A percentile compares a stretch with the other conserved stretches of the same genome.
Conservation (phyloP, 2,329 filamentous ascomycete genomes). For the Juglanconis oblonga region DNA sequence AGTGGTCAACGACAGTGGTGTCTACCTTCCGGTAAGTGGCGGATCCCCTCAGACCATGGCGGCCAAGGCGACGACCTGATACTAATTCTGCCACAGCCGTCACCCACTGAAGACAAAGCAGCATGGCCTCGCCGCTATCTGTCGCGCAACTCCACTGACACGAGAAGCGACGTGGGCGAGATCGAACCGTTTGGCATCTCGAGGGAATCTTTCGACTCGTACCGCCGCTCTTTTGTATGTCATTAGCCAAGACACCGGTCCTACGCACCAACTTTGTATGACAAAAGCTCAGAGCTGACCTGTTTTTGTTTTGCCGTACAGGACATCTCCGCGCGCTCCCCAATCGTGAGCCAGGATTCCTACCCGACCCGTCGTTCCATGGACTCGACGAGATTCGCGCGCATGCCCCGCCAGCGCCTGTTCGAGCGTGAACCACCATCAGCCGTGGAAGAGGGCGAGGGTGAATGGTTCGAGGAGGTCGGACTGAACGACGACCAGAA, state of each 20-base stretch:
- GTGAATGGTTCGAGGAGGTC: constrained; percentile 80
- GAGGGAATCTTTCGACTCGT: constrained; percentile 94
- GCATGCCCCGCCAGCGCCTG: constrained; percentile 57
- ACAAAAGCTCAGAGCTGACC: background rate
- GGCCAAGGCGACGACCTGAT: background rate
- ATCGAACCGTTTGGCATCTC: constrained; percentile 95
- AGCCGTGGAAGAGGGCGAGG: constrained; percentile 50
- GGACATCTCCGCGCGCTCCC: constrained; percentile 89
- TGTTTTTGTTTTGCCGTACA: constrained; percentile 33
- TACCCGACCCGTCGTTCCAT: constrained; percentile 70
- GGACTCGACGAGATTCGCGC: constrained; percentile 67
- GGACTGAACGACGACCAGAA: constrained; percentile 76
- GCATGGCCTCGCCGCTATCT: constrained; percentile 67
- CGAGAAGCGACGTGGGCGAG: constrained; percentile 62
- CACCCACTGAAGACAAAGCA: constrained; percentile 69
- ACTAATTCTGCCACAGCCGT: constrained; percentile 57
- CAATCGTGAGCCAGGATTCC: constrained; percentile 59
- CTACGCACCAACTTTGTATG: background rate
- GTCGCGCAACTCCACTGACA: constrained; percentile 53
- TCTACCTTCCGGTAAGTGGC: constrained; percentile 79
- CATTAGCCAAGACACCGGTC: background rate
- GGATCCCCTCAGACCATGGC: background rate
- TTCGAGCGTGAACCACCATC: constrained; percentile 62
- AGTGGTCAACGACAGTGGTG: constrained; percentile 96
- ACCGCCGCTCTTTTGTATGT: constrained; percentile 89